Percentiles rank a stretch among this genome's conserved stretches.
Conservation (phyloP, 2,329 filamentous ascomycete genomes). For the Exophiala sideris region DNA sequence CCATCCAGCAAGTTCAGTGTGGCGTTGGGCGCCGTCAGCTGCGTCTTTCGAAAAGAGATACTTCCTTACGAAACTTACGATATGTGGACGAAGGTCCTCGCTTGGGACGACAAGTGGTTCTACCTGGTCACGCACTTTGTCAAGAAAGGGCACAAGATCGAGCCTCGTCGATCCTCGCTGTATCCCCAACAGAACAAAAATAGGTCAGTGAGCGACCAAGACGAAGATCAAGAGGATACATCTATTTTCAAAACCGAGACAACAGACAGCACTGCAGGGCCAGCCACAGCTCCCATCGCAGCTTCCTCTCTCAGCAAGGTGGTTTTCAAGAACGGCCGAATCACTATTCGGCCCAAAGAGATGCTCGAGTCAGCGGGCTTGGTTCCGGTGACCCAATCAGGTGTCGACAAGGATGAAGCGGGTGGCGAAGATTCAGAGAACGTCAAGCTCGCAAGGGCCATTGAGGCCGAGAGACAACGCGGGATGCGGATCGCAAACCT, state of each 20-base stretch:
- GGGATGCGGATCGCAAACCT: slow-evolving; percentile 35
- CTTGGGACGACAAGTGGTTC: slow-evolving; percentile 79
- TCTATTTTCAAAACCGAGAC: neutral
- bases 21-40: slow-evolving; percentile 68
- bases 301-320: slow-evolving; percentile 74
- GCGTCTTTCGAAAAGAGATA: slow-evolving; percentile 71
- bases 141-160: slow-evolving; percentile 7
- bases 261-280: neutral
- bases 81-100: slow-evolving; percentile 68
- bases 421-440: neutral
- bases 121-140: slow-evolving; percentile 74
- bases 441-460: slow-evolving; percentile 1
- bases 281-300: slow-evolving; percentile 53
- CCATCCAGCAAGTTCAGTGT: slow-evolving; percentile 54
- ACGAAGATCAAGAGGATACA: neutral
- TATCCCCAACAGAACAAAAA: slow-evolving; percentile 10
- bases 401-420: neutral
- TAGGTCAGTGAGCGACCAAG: neutral
- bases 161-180: slow-evolving; percentile 8
- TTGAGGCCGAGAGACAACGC: slow-evolving; percentile 30
- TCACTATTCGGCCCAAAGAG: slow-evolving; percentile 71
- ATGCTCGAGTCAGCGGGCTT: slow-evolving; percentile 28
- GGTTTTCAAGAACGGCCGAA: slow-evolving; percentile 73
- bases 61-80: slow-evolving; percentile 66
- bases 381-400: slow-evolving; percentile 5